These are phyloP conservation scores for Leccinum uliginosum DNA, from an alignment of 768 basidiomycete species.

Conservation along the genomic window DNA sequence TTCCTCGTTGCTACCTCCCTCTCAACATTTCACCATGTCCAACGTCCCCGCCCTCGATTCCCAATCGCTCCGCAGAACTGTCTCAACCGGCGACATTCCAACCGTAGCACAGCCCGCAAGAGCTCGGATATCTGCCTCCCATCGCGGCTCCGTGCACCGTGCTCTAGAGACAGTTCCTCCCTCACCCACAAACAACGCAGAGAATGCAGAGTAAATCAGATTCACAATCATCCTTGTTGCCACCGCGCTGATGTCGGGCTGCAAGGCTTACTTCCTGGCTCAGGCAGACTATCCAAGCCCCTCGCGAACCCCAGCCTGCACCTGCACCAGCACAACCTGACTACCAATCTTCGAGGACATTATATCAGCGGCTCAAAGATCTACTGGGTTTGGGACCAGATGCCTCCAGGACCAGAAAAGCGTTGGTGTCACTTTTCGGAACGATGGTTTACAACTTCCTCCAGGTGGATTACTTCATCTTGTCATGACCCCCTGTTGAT, in stretches of 20 bases:
- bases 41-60: constrained; percentile 25
- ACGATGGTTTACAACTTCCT: constrained; percentile 45
- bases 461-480: constrained; percentile 41
- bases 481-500: constrained; percentile 1
- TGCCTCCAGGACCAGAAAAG: constrained; percentile 48
- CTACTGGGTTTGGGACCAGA: constrained; percentile 53
- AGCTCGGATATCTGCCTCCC: constrained; percentile 27
- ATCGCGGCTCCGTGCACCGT: constrained; percentile 25
- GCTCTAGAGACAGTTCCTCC: constrained; percentile 18
- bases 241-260: constrained; percentile 19
- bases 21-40: constrained; percentile 27
- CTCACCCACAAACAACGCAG: constrained; percentile 16
- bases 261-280: constrained; percentile 23
- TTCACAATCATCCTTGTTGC: constrained; percentile 4
- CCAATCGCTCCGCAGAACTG: constrained; percentile 32
- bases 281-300: constrained; percentile 21
- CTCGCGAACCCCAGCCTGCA: constrained; percentile 8
- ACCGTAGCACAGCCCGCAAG: constrained; percentile 21
- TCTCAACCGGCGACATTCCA: constrained; percentile 33
- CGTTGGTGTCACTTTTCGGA: constrained; percentile 50
- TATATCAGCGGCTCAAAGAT: constrained; percentile 26
- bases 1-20: constrained; percentile 12
- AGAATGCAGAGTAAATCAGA: constrained; percentile 15
- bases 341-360: constrained; percentile 14
- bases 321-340: constrained; percentile 1